Evolutionary conservation across 2,329 filamentous ascomycete genomes (phyloP).

Genomic region (Aspergillus aculeatinus): DNA sequence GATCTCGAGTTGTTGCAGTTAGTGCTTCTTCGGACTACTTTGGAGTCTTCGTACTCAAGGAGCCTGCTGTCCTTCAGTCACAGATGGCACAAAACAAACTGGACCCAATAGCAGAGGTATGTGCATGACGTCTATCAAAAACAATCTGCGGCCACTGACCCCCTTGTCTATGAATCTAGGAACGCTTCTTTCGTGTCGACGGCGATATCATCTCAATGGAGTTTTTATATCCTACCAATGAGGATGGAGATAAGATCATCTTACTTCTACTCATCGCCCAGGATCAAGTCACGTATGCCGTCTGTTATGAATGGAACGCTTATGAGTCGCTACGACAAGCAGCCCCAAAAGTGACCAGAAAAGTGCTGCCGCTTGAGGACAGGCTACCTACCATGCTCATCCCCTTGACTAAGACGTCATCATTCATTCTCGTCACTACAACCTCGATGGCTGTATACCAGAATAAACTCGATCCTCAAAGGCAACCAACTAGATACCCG

Average conservation of each 20-base stretch:
- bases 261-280: constrained; percentile 63
- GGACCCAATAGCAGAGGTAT: constrained; percentile 60
- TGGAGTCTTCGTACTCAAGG: constrained; percentile 68
- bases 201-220: constrained; percentile 83
- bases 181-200: constrained; percentile 55
- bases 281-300: constrained; percentile 47
- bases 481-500: constrained; percentile 30
- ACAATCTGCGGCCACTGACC: background rate
- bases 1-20: constrained; percentile 62
- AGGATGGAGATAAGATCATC: constrained; percentile 70
- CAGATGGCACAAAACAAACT: constrained; percentile 53
- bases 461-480: constrained; percentile 36
- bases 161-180: constrained; percentile 29
- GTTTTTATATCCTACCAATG: constrained; percentile 71
- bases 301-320: constrained; percentile 57
- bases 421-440: constrained; percentile 68
- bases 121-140: constrained; percentile 21
- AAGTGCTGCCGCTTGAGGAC: constrained; percentile 35
- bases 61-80: constrained; percentile 52
- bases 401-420: constrained; percentile 67
- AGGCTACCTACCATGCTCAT: constrained; percentile 69
- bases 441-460: constrained; percentile 53
- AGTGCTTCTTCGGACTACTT: constrained; percentile 70
- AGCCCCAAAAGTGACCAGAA: constrained; percentile 30
- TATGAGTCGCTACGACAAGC: constrained; percentile 26